A percentile compares a stretch with the other conserved stretches of the same genome.
Evolutionary conservation across 495 filamentous ascomycete species (phyloP).

Genomic region (Sordaria brevicollis): DNA sequence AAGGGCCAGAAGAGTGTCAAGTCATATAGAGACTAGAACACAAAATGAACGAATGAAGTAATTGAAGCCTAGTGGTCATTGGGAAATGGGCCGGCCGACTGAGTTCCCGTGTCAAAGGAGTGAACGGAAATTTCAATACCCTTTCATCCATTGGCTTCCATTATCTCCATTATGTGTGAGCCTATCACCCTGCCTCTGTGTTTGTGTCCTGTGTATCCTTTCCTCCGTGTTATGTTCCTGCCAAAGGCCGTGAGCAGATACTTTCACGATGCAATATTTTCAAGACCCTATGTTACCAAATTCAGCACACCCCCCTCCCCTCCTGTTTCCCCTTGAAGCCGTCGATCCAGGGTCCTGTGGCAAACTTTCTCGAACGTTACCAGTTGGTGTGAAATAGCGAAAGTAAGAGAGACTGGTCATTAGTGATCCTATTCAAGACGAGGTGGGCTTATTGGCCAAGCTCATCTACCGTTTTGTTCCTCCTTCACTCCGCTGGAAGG

Average conservation of each 20-base stretch:
- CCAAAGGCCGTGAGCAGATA: neutral
- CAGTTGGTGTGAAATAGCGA: no score
- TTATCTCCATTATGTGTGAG: neutral
- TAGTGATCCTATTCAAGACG: no score
- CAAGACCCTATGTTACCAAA: neutral
- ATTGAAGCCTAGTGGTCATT: neutral
- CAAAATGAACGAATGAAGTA: neutral
- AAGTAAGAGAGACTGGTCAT: no score
- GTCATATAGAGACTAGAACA: neutral
- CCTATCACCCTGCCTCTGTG: neutral
- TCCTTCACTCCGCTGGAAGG: no score
- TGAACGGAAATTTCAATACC: neutral
- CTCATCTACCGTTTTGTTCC: no score
- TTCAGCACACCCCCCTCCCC: neutral
- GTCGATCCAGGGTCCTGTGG: no score
- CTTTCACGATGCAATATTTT: neutral
- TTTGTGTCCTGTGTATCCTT: no score
- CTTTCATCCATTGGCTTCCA: neutral
- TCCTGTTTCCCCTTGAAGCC: neutral
- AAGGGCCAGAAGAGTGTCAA: neutral
- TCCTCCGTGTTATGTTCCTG: no score
- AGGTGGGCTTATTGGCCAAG: no score
- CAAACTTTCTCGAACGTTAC: no score
- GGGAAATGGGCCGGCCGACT: neutral
- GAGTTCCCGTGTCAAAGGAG: neutral